A percentile compares a stretch with the other conserved stretches of the same genome.
These are phyloP conservation scores for Metschnikowia amazonensis DNA, from an alignment of 805 yeast species.

Conservation along the genomic window DNA sequence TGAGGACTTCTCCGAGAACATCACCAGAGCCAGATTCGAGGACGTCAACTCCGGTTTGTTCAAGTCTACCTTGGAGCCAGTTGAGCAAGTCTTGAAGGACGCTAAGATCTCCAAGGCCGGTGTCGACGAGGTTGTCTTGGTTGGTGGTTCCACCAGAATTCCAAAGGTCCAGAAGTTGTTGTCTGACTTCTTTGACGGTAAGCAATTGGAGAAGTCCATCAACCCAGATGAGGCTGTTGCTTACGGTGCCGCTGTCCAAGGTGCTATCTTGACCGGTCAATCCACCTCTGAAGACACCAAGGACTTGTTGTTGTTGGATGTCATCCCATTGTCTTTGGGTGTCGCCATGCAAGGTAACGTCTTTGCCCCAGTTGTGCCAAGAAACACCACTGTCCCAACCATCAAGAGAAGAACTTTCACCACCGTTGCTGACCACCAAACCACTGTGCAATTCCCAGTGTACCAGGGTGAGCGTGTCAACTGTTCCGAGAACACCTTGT, in stretches of 20 bases:
- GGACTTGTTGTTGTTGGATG: constrained; percentile 49
- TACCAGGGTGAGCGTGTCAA: constrained; percentile 52
- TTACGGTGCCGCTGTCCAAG: constrained; percentile 99
- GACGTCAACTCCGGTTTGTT: constrained; percentile 90
- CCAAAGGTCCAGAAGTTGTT: constrained; percentile 95
- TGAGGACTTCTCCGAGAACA: constrained; percentile 89
- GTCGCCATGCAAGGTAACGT: constrained; percentile 51
- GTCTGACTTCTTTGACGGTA: constrained; percentile 87
- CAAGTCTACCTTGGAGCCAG: constrained; percentile 93
- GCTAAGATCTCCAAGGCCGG: constrained; percentile 83
- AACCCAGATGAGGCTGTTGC: constrained; percentile 99
- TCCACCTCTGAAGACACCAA: constrained; percentile 47
- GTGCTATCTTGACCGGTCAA: constrained; percentile 58
- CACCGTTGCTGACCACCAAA: constrained; percentile 49
- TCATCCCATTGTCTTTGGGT: constrained; percentile 49
- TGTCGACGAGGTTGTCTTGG: constrained; percentile 91
- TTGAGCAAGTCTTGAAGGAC: constrained; percentile 92
- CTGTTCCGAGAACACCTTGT: constrained; percentile 49
- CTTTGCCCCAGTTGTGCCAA: constrained; percentile 49
- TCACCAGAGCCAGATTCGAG: constrained; percentile 97
- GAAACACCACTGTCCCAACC: constrained; percentile 50
- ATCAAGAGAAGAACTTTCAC: constrained; percentile 50
- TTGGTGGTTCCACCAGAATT: constrained; percentile 99
- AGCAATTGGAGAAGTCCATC: constrained; percentile 94
- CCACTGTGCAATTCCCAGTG: constrained; percentile 49